Conservation (phyloP, 1,284 basidiomycete species). For the Marasmius sp. region DNA sequence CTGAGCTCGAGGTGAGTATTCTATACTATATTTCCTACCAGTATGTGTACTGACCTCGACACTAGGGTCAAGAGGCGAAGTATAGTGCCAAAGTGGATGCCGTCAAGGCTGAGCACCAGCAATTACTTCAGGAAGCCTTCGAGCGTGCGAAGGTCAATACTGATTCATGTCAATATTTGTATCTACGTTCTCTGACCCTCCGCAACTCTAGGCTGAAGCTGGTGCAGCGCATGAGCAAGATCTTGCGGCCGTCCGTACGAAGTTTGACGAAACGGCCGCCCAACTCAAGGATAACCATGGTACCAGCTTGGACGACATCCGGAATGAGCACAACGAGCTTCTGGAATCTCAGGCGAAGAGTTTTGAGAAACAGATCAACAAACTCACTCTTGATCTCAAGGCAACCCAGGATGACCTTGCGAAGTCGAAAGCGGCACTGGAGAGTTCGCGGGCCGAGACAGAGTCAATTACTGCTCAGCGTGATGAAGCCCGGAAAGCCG, state of each 20-base stretch:
- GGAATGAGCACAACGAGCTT: constrained; percentile 57
- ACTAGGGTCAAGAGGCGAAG: constrained; percentile 65
- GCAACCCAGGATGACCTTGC: constrained; percentile 79
- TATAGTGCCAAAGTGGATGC: constrained; percentile 66
- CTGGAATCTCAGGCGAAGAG: constrained; percentile 57
- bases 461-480: constrained; percentile 59
- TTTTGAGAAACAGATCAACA: constrained; percentile 65
- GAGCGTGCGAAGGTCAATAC: constrained; percentile 67
- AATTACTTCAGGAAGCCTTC: constrained; percentile 66
- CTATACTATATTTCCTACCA: neutral
- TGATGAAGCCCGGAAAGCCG: constrained; percentile 55
- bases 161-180: constrained; percentile 13
- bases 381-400: constrained; percentile 67
- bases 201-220: constrained; percentile 56
- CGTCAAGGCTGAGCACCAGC: constrained; percentile 68
- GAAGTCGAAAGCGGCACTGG: constrained; percentile 65
- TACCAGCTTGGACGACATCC: constrained; percentile 56
- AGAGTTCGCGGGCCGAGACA: constrained; percentile 52
- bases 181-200: constrained; percentile 3
- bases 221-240: constrained; percentile 66
- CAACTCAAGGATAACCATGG: constrained; percentile 67
- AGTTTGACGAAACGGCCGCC: constrained; percentile 64
- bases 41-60: constrained; percentile 8
- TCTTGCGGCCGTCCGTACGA: constrained; percentile 63
- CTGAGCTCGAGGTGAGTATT: constrained; percentile 60